Conservation (phyloP, 164 flowering plant species). For the Cinnamomum micranthum region DNA sequence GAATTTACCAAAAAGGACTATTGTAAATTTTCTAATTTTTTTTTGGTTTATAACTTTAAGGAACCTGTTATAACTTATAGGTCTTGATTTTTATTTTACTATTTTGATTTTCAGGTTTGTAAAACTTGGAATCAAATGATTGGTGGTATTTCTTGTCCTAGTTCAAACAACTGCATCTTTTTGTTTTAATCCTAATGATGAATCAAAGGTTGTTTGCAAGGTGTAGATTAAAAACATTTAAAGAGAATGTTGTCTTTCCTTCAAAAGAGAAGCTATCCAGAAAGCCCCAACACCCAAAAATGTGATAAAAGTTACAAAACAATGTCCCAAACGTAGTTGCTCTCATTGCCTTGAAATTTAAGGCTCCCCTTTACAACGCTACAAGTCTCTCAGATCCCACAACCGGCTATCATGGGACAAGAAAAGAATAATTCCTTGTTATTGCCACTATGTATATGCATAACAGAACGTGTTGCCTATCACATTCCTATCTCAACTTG, state of each 20-base stretch:
- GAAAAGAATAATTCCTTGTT: constrained; percentile 20
- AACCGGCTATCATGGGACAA: constrained; percentile 7
- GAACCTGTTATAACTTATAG: too few relatives aligned
- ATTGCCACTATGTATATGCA: not conserved
- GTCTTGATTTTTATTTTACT: too few relatives aligned
- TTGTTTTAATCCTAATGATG: too few relatives aligned
- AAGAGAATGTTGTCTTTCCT: not conserved
- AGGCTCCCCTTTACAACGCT: constrained; percentile 22
- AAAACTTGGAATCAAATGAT: too few relatives aligned
- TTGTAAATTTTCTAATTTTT: too few relatives aligned
- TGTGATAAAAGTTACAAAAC: not conserved
- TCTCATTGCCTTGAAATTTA: constrained; percentile 4
- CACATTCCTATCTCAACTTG: not conserved
- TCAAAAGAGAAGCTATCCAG: too few relatives aligned
- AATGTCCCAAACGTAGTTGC: not conserved
- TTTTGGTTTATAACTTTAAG: too few relatives aligned
- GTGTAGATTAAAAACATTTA: too few relatives aligned
- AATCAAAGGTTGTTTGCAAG: not conserved
- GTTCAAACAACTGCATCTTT: too few relatives aligned
- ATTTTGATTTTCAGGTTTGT: too few relatives aligned
- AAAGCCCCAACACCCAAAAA: not conserved
- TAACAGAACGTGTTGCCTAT: not conserved
- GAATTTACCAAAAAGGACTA: too few relatives aligned
- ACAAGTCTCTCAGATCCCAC: not conserved
- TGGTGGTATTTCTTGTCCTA: too few relatives aligned